Conservation (phyloP, 495 filamentous ascomycete genomes). For the Penicillium diatomitis region DNA sequence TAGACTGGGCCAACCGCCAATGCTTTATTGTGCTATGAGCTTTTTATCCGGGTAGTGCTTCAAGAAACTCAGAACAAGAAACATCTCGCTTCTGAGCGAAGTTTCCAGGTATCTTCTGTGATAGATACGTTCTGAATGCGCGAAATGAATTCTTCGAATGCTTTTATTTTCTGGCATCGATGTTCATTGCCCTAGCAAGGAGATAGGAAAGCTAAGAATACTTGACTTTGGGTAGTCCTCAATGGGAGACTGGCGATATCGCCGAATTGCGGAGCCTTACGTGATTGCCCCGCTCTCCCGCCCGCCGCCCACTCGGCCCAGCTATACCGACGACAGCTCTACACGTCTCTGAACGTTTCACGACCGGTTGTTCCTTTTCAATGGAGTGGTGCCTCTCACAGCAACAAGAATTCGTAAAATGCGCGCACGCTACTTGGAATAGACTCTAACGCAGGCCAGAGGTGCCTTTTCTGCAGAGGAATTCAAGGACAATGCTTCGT, state of each 20-base stretch:
- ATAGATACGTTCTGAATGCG: too few species aligned
- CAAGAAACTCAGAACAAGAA: too few species aligned
- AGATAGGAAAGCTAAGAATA: too few species aligned
- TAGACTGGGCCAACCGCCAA: too few species aligned
- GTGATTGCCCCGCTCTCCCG: constrained; percentile 5
- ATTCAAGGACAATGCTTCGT: constrained; percentile 6
- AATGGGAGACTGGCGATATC: background rate
- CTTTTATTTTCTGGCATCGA: too few species aligned
- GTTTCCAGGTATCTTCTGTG: too few species aligned
- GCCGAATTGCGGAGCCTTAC: constrained; percentile 1
- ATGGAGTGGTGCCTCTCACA: background rate
- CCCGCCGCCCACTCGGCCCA: background rate
- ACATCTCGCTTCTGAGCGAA: too few species aligned
- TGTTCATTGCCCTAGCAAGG: too few species aligned
- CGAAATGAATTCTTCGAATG: too few species aligned
- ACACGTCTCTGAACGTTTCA: background rate
- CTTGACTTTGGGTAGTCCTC: too few species aligned
- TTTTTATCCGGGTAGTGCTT: too few species aligned
- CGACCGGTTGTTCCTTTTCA: background rate
- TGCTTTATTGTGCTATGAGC: too few species aligned
- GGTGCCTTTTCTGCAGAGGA: constrained; percentile 8
- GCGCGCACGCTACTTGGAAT: constrained; percentile 7
- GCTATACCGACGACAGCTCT: constrained; percentile 2
- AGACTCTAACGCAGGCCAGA: constrained; percentile 10
- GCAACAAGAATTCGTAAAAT: constrained; percentile 6